A percentile compares a stretch with the other conserved stretches of the same genome.
Evolutionary conservation across 192 early-diverging fungal species (phyloP).

Genomic region (Haplosporangium gracile): DNA sequence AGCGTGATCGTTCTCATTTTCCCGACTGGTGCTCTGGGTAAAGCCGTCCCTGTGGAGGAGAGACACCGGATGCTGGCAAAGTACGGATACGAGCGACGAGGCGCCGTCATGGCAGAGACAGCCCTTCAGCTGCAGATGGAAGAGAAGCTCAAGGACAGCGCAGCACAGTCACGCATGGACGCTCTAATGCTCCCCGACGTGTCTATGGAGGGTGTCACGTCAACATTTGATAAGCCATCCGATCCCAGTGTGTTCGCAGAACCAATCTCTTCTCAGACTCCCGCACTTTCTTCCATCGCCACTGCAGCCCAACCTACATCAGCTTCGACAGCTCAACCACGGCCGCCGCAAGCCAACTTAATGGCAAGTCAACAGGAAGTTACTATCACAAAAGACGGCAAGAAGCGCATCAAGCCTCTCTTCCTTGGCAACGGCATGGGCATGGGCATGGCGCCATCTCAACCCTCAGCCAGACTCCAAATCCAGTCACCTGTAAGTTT

Average conservation of each 20-base stretch:
- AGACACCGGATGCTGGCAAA: conserved; percentile 65
- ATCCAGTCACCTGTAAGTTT: not conserved
- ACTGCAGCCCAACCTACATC: not conserved
- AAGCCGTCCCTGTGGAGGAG: conserved; percentile 71
- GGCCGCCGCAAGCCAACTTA: conserved; percentile 23
- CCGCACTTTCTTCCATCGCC: conserved; percentile 11
- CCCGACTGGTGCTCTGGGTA: conserved; percentile 75
- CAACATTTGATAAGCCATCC: conserved; percentile 25
- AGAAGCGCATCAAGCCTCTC: conserved; percentile 86
- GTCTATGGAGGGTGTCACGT: conserved; percentile 50
- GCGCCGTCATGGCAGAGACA: conserved; percentile 69
- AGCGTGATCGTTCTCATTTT: conserved; percentile 84
- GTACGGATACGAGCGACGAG: conserved; percentile 60
- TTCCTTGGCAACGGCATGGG: conserved; percentile 64
- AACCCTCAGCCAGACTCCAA: conserved; percentile 6
- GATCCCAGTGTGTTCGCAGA: conserved; percentile 34
- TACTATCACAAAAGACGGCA: conserved; percentile 82
- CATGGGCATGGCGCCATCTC: conserved; percentile 17
- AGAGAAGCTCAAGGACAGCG: conserved; percentile 58
- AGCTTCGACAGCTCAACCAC: not conserved
- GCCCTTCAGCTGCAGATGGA: conserved; percentile 76
- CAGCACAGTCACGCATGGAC: conserved; percentile 42
- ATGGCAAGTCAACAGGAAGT: conserved; percentile 65
- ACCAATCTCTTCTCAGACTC: not conserved
- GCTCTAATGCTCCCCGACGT: conserved; percentile 40